phyloP scores from a whole-genome alignment of 768 basidiomycete genomes.

The Tulasnella sp. region DNA sequence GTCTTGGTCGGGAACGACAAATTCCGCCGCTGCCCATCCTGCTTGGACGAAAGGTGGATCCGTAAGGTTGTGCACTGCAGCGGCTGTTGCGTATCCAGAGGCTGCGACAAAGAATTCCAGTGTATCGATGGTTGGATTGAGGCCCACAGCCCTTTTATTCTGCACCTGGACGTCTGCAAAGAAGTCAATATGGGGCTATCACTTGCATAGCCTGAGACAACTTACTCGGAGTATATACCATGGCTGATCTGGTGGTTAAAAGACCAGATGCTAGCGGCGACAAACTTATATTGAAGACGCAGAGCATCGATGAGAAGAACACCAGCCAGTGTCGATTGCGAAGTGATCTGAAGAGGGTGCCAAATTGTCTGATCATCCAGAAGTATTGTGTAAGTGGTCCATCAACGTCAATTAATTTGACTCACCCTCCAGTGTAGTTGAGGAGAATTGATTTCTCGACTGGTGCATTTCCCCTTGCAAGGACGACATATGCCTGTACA shows the following conservation, averaged over 20 bases:
- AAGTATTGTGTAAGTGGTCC: not conserved
- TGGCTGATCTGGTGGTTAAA: conserved; percentile 5
- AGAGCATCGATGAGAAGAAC: conserved; percentile 7
- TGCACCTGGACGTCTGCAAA: conserved; percentile 3
- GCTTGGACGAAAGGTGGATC: conserved; percentile 6
- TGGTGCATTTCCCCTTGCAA: not conserved
- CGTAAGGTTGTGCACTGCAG: not conserved
- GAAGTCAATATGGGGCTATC: too few species aligned
- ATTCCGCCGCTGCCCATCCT: too few species aligned
- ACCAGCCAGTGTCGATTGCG: conserved; percentile 5
- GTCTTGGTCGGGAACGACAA: too few species aligned
- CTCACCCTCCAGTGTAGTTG: conserved; percentile 7
- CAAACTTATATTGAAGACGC: not conserved
- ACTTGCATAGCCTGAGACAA: not conserved
- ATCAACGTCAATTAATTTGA: not conserved
- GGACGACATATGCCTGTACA: conserved; percentile 2
- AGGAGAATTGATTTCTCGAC: conserved; percentile 3
- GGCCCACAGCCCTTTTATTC: conserved; percentile 1
- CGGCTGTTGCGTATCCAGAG: conserved; percentile 4
- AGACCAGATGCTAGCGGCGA: conserved; percentile 10
- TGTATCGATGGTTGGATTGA: not conserved
- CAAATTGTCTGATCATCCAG: not conserved
- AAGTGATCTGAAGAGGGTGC: not conserved
- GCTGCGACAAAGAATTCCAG: conserved; percentile 9
- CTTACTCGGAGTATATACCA: conserved; percentile 6